Conservation (phyloP, 805 yeast genomes). For the Candida ponderosae region DNA sequence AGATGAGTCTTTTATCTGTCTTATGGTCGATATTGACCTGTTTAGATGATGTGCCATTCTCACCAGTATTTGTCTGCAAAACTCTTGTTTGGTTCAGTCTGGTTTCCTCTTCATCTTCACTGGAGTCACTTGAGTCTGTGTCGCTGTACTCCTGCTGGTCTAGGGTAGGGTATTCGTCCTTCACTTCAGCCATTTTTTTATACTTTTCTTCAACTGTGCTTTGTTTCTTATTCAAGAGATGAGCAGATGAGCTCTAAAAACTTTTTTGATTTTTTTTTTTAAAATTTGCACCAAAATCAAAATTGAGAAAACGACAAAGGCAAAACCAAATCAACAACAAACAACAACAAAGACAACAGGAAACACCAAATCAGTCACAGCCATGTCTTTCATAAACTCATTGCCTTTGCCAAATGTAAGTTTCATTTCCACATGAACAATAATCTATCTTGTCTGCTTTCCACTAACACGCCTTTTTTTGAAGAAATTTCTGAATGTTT, state of each 20-base stretch:
- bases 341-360: no score
- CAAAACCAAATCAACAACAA: no score
- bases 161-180: not conserved
- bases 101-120: not conserved
- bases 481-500: conserved; percentile 54
- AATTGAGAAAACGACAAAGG: no score
- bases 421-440: not conserved
- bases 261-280: no score
- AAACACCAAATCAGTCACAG: no score
- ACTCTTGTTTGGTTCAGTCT: not conserved
- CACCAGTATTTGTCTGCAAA: not conserved
- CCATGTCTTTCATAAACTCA: conserved; percentile 1
- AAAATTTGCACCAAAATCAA: no score
- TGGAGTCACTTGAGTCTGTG: not conserved
- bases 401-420: conserved; percentile 15
- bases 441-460: not conserved
- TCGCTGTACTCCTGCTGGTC: not conserved
- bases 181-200: not conserved
- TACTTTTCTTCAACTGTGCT: not conserved
- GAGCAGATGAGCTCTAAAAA: not conserved
- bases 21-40: conserved; percentile 1
- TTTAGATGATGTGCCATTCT: not conserved
- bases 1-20: conserved; percentile 37
- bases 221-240: not conserved
- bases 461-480: not conserved